Evolutionary conservation across 2,329 filamentous ascomycete genomes (phyloP), one percentile per base, ranked within the genome.

Genomic region (Juglanconis oblonga): DNA sequence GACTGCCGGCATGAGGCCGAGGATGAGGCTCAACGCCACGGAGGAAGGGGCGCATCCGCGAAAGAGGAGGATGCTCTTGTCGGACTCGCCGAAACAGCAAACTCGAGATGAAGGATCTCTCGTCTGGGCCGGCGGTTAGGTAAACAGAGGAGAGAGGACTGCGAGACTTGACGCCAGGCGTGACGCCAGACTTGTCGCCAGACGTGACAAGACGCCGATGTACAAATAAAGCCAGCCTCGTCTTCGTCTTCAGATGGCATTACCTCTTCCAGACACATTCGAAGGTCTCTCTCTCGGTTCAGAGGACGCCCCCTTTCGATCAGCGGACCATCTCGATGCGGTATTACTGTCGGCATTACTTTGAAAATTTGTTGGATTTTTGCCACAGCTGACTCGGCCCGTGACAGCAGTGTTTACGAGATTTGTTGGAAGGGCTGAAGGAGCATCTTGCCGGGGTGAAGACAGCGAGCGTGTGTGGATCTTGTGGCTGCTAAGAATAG

Each of bases 401-500:
- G 47, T 49, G 29, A 33, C 31, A 44, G 47, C 31, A 47, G 56
- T 48, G n/a, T 17, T 35, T 7, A 58, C 49, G 24, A 11, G 32
- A 58, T 49, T 17, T 47, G 56, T 42, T 53, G 33, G n/a, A n/a
- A n/a, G n/a, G n/a, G n/a, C n/a, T n/a, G n/a, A n/a, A n/a, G 50
- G 48, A 42, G 35, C 33, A n/a, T 33, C 49, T 38, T 40, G 13
- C 40, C 13, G 9, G 35, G 3, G 17, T 8, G 13, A 5, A 56
- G 48, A 24, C 51, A n/a, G 13, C 38, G 35, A 13, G 36, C 48
- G 48, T 57, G 55, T 38, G 49, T 56, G 54, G 45, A 50, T n/a
- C n/a, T n/a, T n/a, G n/a, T n/a, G n/a, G 40, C 17, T 57, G 57
- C 61, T 62, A 62, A 62, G 58, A 62, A 62, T 59, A 62, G 57